A percentile compares a stretch with the other conserved stretches of the same genome.
phyloP scores from a whole-genome alignment of 148 eudicot species.

The Suaeda aralocaspica region DNA sequence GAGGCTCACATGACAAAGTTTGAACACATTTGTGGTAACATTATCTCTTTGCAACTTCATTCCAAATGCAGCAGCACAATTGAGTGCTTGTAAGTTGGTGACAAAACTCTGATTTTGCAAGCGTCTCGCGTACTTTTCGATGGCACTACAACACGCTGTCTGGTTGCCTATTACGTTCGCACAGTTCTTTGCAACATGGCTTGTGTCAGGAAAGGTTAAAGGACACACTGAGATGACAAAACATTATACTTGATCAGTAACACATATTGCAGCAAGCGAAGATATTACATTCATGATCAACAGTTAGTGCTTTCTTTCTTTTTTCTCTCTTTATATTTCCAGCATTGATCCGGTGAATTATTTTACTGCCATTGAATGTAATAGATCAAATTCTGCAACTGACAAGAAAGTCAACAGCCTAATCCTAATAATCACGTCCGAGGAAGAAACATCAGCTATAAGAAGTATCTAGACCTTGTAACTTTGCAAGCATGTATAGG shows the following conservation, averaged over 20 bases:
- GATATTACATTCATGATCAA: not conserved
- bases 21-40: conserved; percentile 64
- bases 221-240: conserved; percentile 71
- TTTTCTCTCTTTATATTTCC: not conserved
- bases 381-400: not conserved
- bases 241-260: not conserved
- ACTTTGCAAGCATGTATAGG: not conserved
- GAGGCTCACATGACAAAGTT: conserved; percentile 80
- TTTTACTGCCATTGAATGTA: too few species aligned
- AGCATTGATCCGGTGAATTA: not conserved
- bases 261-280: not conserved
- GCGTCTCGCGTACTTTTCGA: conserved; percentile 64
- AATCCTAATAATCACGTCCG: too few species aligned
- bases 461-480: not conserved
- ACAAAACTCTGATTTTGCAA: conserved; percentile 90
- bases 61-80: conserved; percentile 94
- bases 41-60: conserved; percentile 63
- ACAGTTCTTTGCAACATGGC: conserved; percentile 50
- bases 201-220: conserved; percentile 61
- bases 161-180: conserved; percentile 41
- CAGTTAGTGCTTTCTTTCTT: not conserved
- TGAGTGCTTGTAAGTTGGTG: conserved; percentile 91
- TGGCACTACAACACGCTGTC: conserved; percentile 60
- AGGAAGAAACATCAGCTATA: not conserved
- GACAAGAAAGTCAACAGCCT: not conserved